A percentile compares a stretch with the other conserved stretches of the same genome.
Conservation (phyloP, 2,329 filamentous ascomycete species). For the Leptographium lundbergii region DNA sequence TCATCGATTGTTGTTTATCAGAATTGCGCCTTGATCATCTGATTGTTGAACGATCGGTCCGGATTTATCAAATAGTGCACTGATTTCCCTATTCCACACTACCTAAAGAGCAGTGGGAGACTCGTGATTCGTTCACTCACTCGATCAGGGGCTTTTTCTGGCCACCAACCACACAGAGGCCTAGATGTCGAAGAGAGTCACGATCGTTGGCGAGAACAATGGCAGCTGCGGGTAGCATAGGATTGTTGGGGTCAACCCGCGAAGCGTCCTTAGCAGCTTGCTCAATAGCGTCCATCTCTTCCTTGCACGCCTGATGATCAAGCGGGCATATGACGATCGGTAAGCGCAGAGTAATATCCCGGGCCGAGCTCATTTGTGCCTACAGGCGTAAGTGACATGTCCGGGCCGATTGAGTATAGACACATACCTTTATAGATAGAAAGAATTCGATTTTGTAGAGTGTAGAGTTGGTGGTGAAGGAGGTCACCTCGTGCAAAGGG, state of each 20-base stretch:
- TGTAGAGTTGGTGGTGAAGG: constrained; percentile 86
- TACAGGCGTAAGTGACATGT: constrained; percentile 22
- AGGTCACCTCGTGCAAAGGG: constrained; percentile 75
- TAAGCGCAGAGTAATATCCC: constrained; percentile 79
- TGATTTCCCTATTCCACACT: not conserved
- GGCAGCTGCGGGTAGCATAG: constrained; percentile 75
- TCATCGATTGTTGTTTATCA: not conserved
- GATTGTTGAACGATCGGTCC: not conserved
- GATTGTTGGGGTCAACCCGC: constrained; percentile 76
- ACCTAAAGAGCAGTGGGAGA: not conserved
- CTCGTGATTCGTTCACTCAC: constrained; percentile 17
- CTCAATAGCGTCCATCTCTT: constrained; percentile 97
- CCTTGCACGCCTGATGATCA: constrained; percentile 90
- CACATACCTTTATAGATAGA: constrained; percentile 70
- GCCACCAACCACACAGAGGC: constrained; percentile 49
- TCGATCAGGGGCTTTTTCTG: constrained; percentile 56
- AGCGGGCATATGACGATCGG: constrained; percentile 93
- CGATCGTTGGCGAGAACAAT: constrained; percentile 72
- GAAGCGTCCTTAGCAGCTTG: constrained; percentile 89
- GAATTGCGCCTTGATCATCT: not conserved
- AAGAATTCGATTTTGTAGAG: constrained; percentile 99
- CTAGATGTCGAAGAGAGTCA: constrained; percentile 47
- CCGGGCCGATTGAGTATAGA: not conserved
- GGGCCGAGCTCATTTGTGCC: constrained; percentile 78
- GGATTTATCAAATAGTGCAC: not conserved